Evolutionary conservation across 805 yeast genomes (phyloP).

Genomic region (Schwanniomyces vanrijiae): DNA sequence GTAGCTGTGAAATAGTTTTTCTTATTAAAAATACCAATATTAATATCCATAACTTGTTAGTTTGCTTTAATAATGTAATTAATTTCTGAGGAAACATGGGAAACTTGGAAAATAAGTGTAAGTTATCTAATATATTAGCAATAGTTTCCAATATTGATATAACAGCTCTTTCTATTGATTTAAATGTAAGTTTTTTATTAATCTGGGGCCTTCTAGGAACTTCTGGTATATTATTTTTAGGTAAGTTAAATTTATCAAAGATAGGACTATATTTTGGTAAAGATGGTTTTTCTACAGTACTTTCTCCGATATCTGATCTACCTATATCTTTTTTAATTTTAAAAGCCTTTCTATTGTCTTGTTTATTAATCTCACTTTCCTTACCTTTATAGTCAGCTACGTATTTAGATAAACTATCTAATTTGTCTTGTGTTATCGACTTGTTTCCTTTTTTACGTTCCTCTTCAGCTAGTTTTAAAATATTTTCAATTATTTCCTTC

Average conservation of each 20-base stretch:
- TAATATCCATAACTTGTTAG: slow-evolving; percentile 44
- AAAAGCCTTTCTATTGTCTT: neutral
- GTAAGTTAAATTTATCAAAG: slow-evolving; percentile 29
- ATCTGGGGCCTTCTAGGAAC: slow-evolving; percentile 1
- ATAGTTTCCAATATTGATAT: slow-evolving; percentile 32
- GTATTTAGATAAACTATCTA: slow-evolving; percentile 28
- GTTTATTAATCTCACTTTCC: slow-evolving; percentile 1
- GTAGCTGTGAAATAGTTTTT: slow-evolving; percentile 41
- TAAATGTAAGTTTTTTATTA: slow-evolving; percentile 23
- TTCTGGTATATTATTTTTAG: slow-evolving; percentile 7
- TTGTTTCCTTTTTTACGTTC: slow-evolving; percentile 39
- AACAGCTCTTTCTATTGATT: slow-evolving; percentile 26
- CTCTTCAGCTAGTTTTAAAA: slow-evolving; percentile 31
- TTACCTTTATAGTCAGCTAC: slow-evolving; percentile 15
- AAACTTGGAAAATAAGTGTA: slow-evolving; percentile 40
- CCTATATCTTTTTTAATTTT: neutral
- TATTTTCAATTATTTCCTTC: slow-evolving; percentile 27
- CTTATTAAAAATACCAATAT: slow-evolving; percentile 40
- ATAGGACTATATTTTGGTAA: slow-evolving; percentile 32
- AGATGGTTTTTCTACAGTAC: slow-evolving; percentile 2
- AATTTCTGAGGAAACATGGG: slow-evolving; percentile 43
- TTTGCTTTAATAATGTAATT: slow-evolving; percentile 33
- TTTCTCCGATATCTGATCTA: neutral
- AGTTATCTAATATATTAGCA: slow-evolving; percentile 41
- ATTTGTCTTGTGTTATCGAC: slow-evolving; percentile 37